A percentile compares a stretch with the other conserved stretches of the same genome.
Conservation (phyloP, 345 rosid genomes). For the Brassica rapa region DNA sequence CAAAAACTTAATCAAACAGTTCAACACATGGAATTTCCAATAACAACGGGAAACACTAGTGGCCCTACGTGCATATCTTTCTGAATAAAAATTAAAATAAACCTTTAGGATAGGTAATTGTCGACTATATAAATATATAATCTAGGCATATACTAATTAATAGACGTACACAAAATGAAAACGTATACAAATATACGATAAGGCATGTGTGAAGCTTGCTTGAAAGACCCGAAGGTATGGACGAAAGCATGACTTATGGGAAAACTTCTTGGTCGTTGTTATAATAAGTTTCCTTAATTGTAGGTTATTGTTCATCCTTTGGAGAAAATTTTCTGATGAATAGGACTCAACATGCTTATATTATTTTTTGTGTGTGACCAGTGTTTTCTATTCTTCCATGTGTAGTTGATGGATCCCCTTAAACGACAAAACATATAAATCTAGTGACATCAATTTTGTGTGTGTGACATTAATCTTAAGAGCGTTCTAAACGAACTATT, state of each 20-base stretch:
- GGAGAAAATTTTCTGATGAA: background rate
- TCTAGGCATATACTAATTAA: background rate
- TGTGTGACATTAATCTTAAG: background rate
- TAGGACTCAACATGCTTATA: background rate
- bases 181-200: background rate
- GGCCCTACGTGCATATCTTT: constrained; percentile 5
- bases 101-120: background rate
- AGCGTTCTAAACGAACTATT: background rate
- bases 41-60: background rate
- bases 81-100: background rate
- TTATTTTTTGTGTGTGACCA: background rate
- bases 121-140: background rate
- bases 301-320: constrained; percentile 14
- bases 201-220: constrained; percentile 32
- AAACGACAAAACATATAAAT: background rate
- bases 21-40: background rate
- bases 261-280: constrained; percentile 1
- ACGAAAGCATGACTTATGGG: constrained; percentile 29
- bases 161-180: constrained; percentile 5
- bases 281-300: constrained; percentile 12
- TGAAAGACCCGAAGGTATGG: constrained; percentile 40
- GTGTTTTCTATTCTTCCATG: background rate
- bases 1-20: background rate
- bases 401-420: background rate
- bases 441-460: background rate